Conservation (phyloP, 1,284 basidiomycete genomes). For the Papiliotrema nemorosa region DNA sequence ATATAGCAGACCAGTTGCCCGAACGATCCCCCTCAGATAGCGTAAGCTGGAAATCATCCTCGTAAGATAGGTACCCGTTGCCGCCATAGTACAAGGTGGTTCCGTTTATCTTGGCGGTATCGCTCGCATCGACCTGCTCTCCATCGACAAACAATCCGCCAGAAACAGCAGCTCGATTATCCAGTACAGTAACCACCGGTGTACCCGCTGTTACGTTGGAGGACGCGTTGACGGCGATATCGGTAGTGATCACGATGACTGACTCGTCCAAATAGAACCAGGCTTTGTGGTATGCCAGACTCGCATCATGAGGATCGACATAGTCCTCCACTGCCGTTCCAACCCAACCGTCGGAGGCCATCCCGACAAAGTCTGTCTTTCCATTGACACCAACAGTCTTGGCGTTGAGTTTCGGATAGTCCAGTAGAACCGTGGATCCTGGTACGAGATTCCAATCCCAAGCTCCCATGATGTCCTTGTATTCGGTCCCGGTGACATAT, state of each 20-base stretch:
- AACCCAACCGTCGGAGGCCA: slow-evolving; percentile 57
- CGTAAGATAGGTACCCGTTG: slow-evolving; percentile 31
- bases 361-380: slow-evolving; percentile 60
- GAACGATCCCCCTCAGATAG: slow-evolving; percentile 54
- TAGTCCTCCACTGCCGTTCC: slow-evolving; percentile 59
- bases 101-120: slow-evolving; percentile 3
- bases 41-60: slow-evolving; percentile 42
- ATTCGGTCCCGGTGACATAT: slow-evolving; percentile 62
- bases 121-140: not conserved
- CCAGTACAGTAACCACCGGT: slow-evolving; percentile 62
- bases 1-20: slow-evolving; percentile 63
- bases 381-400: slow-evolving; percentile 51
- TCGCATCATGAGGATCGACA: slow-evolving; percentile 55
- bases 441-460: slow-evolving; percentile 73
- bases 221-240: slow-evolving; percentile 48
- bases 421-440: slow-evolving; percentile 62
- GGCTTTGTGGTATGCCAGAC: slow-evolving; percentile 62
- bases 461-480: slow-evolving; percentile 62
- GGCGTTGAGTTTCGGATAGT: slow-evolving; percentile 55
- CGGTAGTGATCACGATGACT: slow-evolving; percentile 60
- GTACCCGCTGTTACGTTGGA: slow-evolving; percentile 35
- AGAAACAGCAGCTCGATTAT: slow-evolving; percentile 53
- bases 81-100: slow-evolving; percentile 29
- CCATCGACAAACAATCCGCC: slow-evolving; percentile 52
- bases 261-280: slow-evolving; percentile 68